Evolutionary conservation across 2,329 filamentous ascomycete genomes (phyloP), one percentile per base, ranked within the genome.

Genomic region (Aspergillus costaricaensis): DNA sequence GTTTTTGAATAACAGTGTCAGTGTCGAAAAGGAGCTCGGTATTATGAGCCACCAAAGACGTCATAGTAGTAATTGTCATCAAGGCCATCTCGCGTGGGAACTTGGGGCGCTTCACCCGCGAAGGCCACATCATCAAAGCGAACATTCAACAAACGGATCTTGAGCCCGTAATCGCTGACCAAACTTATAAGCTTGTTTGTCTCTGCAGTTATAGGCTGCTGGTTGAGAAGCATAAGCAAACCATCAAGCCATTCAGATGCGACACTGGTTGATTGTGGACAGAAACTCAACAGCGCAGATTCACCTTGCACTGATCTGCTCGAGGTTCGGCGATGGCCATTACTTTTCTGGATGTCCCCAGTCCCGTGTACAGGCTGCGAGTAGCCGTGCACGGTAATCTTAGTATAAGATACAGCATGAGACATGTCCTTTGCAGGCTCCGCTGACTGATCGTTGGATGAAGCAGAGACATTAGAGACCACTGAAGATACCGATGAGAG

Each of bases 191-290:
- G 80, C 76, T 95, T 96, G 73, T 90, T 94, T 38, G 95, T 98
- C 78, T 98, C 94, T 2, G 92, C 87, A n/a, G 95, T 99, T 73
- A 99, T 97, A 19, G 95, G 95, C 61, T 93, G 87, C 77, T 99
- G 95, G 72, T 96, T 92, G 23, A 99, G 83, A 57, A 99, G 82
- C 92, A 99, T 96, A 59, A 98, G 83, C 65, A 99, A 80, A 1
- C 95, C 95, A 74, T 99, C 95, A 5, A 99, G 83, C 95, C 95
- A 99, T 77, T 99, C 95, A 0, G 92, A 96, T 9, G 95, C 95
- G 51, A 95, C 80, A 65, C 87, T 91, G 72, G 95, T 90, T 60
- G 87, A 91, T 61, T 87, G 81, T 5, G 94, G 93, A 74, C 92
- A 88, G 55, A 99, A 83, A n/a, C 89, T 91, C 57, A 99, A 82